phyloP scores from a whole-genome alignment of 2,329 filamentous ascomycete genomes.

The Magnaporthiopsis rhizophila region DNA sequence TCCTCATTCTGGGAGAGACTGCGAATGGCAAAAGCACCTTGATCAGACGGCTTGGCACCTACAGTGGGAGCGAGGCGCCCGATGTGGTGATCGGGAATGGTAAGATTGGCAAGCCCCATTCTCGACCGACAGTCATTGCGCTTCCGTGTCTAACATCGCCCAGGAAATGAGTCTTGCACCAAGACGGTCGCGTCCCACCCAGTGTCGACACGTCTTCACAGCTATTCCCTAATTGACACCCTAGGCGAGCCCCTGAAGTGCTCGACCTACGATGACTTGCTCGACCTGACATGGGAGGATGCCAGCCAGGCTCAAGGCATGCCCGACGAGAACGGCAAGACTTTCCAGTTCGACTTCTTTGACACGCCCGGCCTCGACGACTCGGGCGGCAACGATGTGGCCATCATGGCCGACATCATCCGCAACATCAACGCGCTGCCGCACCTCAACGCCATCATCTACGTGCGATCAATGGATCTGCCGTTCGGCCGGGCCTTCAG shows the following conservation, averaged over 20 bases:
- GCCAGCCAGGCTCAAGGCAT: neutral
- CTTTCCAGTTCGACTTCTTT: slow-evolving; percentile 1
- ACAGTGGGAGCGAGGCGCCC: neutral
- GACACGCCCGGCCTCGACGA: slow-evolving; percentile 4
- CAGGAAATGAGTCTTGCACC: slow-evolving; percentile 4
- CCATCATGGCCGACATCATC: slow-evolving; percentile 3
- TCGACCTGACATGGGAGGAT: neutral
- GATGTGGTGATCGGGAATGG: neutral
- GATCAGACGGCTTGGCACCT: neutral
- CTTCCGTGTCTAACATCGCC: neutral
- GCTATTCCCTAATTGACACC: neutral
- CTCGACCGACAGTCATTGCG: too few relatives aligned
- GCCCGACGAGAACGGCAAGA: neutral
- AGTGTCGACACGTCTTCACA: neutral
- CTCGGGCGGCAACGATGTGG: slow-evolving; percentile 2
- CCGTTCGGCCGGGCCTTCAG: neutral
- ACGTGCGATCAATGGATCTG: neutral
- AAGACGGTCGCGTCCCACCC: neutral
- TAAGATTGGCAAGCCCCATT: neutral
- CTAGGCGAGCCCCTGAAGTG: neutral
- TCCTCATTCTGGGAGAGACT: neutral
- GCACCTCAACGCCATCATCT: slow-evolving; percentile 5
- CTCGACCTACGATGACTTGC: neutral
- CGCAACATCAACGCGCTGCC: neutral
- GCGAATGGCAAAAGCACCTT: neutral